These are phyloP conservation scores for Candida quercuum DNA, from an alignment of 805 yeast species.

Conservation along the genomic window DNA sequence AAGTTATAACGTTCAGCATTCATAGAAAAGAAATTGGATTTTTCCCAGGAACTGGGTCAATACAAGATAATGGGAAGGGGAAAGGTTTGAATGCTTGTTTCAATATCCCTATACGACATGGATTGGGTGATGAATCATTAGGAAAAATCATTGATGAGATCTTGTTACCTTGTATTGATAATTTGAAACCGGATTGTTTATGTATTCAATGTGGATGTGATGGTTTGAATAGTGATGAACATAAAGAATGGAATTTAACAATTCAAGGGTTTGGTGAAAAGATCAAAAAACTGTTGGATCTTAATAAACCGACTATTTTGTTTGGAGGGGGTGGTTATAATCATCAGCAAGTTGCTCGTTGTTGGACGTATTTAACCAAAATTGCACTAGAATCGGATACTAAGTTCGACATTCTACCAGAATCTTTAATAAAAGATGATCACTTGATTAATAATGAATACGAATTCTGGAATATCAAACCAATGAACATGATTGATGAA, in stretches of 20 bases:
- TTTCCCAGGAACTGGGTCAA: constrained; percentile 65
- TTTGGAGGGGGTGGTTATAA: constrained; percentile 82
- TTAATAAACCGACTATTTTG: constrained; percentile 36
- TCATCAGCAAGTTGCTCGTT: constrained; percentile 52
- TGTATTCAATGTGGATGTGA: constrained; percentile 73
- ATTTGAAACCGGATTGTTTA: constrained; percentile 43
- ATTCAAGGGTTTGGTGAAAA: constrained; percentile 40
- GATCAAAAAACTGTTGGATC: constrained; percentile 26
- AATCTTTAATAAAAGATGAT: constrained; percentile 42
- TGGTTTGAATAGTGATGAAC: constrained; percentile 62
- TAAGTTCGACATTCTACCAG: constrained; percentile 47
- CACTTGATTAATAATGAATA: constrained; percentile 38
- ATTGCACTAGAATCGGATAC: constrained; percentile 13
- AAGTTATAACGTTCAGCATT: constrained; percentile 55
- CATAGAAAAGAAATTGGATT: constrained; percentile 65
- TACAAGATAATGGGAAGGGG: constrained; percentile 33
- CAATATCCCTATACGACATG: constrained; percentile 54
- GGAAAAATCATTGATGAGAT: constrained; percentile 32
- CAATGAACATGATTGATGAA: constrained; percentile 27
- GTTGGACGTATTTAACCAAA: constrained; percentile 40
- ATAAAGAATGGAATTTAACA: constrained; percentile 65
- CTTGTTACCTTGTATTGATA: constrained; percentile 35
- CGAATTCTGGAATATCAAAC: constrained; percentile 42
- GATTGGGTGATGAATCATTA: constrained; percentile 45
- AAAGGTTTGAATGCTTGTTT: constrained; percentile 27